These are phyloP conservation scores for Stagonosporopsis chrysanthemi DNA, from an alignment of 2,329 filamentous ascomycete genomes.

Conservation along the genomic window DNA sequence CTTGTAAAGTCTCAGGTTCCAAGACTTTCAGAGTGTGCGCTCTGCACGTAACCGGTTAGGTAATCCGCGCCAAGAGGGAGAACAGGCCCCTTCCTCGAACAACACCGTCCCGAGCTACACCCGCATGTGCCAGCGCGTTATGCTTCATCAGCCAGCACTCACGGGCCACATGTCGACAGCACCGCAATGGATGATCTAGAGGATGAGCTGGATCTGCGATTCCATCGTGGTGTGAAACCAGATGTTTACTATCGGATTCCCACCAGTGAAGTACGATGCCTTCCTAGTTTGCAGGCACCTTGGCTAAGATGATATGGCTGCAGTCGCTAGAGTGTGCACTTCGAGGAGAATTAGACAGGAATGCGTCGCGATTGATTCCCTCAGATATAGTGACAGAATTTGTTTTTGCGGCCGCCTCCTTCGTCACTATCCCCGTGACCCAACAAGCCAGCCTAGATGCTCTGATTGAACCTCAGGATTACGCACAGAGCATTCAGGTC, in stretches of 20 bases:
- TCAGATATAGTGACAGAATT: constrained; percentile 44
- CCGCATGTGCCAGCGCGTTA: constrained; percentile 7
- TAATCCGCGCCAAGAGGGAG: background rate
- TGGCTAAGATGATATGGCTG: constrained; percentile 25
- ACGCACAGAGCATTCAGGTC: constrained; percentile 40
- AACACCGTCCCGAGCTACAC: constrained; percentile 8
- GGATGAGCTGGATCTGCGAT: constrained; percentile 43
- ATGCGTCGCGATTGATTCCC: constrained; percentile 39
- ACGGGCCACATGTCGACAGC: constrained; percentile 4
- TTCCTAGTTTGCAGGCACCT: constrained; percentile 9
- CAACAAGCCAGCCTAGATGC: constrained; percentile 36
- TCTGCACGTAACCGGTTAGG: background rate
- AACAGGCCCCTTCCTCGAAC: constrained; percentile 4
- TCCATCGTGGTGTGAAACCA: constrained; percentile 37
- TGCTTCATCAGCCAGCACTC: constrained; percentile 9
- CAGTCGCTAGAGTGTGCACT: constrained; percentile 41
- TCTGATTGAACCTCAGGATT: constrained; percentile 38
- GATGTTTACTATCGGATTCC: constrained; percentile 46
- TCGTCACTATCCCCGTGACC: constrained; percentile 39
- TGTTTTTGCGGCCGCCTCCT: constrained; percentile 39
- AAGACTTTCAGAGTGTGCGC: background rate
- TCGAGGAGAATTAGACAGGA: constrained; percentile 40
- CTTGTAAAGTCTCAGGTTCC: background rate
- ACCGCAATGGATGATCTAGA: constrained; percentile 40
- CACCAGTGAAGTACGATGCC: constrained; percentile 33